Base-by-base conservation (phyloP, 345 rosid species). In the Geranium brycei region DNA sequence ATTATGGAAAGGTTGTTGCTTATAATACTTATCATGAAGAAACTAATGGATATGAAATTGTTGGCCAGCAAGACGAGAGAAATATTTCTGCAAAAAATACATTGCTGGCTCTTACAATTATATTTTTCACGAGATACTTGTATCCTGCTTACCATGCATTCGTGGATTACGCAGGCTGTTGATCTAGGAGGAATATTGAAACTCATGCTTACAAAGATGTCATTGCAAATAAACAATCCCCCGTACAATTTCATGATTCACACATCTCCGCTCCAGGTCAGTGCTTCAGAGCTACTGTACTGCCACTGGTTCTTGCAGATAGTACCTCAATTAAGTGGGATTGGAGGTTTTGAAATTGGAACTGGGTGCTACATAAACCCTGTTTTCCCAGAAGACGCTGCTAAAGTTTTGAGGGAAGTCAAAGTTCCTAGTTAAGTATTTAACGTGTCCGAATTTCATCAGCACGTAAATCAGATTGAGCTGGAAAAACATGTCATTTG, bases 171-270 rank as follows among this genome's bases (percentile, higher is more conserved):
- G 65, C 88, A 89, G 96, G 95, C 85, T 41, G 73, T 75, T 66
- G 96, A 93, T 61, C 87, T 88, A 17, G 95, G 95, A 62, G 84
- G 82, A 62, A 23, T 90, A 58, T 67, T 88, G 59, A 88, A 81
- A 80, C 84, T 86, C 67, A 78, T 79, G 83, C 91, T 90, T 15
- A 78, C 67, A 65, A 90, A 90, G 79, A 78, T 88, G 55, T 68
- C 76, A 11, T 55, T 65, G 60, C 95, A 83, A 53, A 68, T 90
- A 71, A 80, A 90, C 12, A 76, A 79, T n/a, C 96, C 87, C 0
- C 95, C 95, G 0, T 90, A 80, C 79, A 85, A 88, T 68, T 86
- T 85, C 67, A 90, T 90, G 96, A 90, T 90, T 74, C 97, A 90
- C 16, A 86, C 91, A 31, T 80, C 95, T 64, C 96, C 95, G 0